phyloP scores from a whole-genome alignment of 768 basidiomycete species.

The Boletus rubropictus region DNA sequence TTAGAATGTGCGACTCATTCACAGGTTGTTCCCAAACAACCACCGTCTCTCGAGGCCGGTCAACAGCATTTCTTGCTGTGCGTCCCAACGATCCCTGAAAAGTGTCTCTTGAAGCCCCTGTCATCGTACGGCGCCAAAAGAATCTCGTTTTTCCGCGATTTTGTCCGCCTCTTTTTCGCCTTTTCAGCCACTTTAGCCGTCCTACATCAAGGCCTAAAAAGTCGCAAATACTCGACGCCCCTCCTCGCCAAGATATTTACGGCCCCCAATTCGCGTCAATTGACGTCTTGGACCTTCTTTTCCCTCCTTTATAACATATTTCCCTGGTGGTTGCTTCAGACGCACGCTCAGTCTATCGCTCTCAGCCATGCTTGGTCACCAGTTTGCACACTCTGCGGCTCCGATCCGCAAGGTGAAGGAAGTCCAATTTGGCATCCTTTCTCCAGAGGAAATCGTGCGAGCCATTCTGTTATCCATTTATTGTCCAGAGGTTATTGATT shows the following conservation, averaged over 20 bases:
- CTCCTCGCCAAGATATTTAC: constrained; percentile 1
- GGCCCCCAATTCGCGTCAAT: constrained; percentile 24
- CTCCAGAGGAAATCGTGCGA: constrained; percentile 93
- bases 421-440: constrained; percentile 97
- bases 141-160: constrained; percentile 9
- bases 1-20: constrained; percentile 28
- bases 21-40: constrained; percentile 33
- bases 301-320: background rate
- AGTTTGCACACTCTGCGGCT: constrained; percentile 88
- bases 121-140: background rate
- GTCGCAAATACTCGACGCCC: constrained; percentile 12
- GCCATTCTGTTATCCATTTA: background rate
- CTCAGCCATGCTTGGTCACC: constrained; percentile 72
- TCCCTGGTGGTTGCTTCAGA: constrained; percentile 1
- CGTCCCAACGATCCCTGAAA: constrained; percentile 3
- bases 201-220: constrained; percentile 17
- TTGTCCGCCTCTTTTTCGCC: constrained; percentile 15
- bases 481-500: constrained; percentile 6
- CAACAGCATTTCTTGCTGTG: constrained; percentile 14
- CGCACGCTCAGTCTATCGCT: constrained; percentile 14
- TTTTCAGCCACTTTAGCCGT: constrained; percentile 2
- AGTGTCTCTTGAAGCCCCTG: background rate
- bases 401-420: constrained; percentile 94
- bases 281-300: constrained; percentile 14
- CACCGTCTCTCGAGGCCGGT: constrained; percentile 24